A percentile compares a stretch with the other conserved stretches of the same genome.
Conservation (phyloP, 176 grass and related monocot genomes). For the Oryza nivara region DNA sequence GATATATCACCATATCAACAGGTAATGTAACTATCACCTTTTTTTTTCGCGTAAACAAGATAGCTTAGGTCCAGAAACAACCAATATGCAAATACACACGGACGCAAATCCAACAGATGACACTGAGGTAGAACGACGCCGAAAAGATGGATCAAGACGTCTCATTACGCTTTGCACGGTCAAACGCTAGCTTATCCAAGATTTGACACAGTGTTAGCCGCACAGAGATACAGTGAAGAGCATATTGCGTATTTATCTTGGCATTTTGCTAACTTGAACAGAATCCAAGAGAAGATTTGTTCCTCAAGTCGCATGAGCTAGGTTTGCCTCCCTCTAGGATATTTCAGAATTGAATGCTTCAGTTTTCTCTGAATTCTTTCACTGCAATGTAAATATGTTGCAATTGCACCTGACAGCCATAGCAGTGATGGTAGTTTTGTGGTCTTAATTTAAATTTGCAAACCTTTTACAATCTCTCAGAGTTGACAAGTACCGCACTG, state of each 20-base stretch:
- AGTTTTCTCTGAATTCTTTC: background rate
- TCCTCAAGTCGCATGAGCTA: background rate
- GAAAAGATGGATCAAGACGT: conserved; percentile 13
- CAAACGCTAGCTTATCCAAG: conserved; percentile 2
- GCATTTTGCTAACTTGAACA: background rate
- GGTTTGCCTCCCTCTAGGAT: background rate
- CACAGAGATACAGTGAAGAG: background rate
- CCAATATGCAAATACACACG: background rate
- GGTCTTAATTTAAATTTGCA: background rate
- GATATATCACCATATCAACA: background rate
- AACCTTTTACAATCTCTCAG: background rate
- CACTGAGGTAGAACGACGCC: background rate
- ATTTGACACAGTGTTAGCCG: background rate
- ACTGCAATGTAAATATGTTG: background rate
- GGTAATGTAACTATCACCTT: background rate
- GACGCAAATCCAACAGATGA: background rate
- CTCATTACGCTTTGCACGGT: background rate
- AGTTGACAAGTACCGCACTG: background rate
- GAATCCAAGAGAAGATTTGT: background rate
- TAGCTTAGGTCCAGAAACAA: background rate
- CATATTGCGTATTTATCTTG: background rate
- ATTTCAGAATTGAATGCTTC: background rate
- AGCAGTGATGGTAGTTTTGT: background rate
- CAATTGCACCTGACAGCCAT: background rate
- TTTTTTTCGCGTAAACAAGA: background rate